Percentiles rank a stretch among this genome's conserved stretches.
Evolutionary conservation across 2,329 filamentous ascomycete genomes (phyloP).

Genomic region (Didymella exigua): DNA sequence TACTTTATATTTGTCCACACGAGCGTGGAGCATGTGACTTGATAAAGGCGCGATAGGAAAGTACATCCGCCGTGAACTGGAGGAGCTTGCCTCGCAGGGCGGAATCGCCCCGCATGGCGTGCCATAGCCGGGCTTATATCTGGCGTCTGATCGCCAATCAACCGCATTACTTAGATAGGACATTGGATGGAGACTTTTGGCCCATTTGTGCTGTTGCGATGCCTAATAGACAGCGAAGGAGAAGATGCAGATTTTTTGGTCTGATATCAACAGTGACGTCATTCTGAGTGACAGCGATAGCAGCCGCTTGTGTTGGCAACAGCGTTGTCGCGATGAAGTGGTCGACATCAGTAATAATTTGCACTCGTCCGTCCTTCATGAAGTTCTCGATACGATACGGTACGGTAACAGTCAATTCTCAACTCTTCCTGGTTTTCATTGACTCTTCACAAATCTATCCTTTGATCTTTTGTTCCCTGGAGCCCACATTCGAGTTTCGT

Average conservation of each 20-base stretch:
- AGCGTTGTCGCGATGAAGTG: not conserved
- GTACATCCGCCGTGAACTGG: not conserved
- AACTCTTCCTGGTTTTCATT: too few relatives aligned
- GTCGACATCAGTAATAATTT: too few relatives aligned
- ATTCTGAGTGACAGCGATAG: not conserved
- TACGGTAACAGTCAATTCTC: too few relatives aligned
- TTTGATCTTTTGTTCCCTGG: not conserved
- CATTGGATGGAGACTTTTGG: not conserved
- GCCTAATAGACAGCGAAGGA: not conserved
- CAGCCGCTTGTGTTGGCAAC: not conserved
- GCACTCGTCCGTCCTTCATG: too few relatives aligned
- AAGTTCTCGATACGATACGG: too few relatives aligned
- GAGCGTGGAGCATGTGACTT: not conserved
- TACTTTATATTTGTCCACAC: not conserved
- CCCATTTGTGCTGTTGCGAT: not conserved
- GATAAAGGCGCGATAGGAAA: conserved; percentile 1
- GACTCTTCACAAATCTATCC: not conserved
- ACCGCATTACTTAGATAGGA: not conserved
- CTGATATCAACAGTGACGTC: not conserved
- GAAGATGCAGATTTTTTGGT: not conserved
- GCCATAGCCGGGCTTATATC: not conserved
- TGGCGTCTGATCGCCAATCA: not conserved
- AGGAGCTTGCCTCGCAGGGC: conserved; percentile 2
- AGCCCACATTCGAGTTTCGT: not conserved
- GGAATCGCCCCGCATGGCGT: conserved; percentile 2